Conservation (phyloP, 108 stramenopile genomes). For the Licmophora abbreviata region DNA sequence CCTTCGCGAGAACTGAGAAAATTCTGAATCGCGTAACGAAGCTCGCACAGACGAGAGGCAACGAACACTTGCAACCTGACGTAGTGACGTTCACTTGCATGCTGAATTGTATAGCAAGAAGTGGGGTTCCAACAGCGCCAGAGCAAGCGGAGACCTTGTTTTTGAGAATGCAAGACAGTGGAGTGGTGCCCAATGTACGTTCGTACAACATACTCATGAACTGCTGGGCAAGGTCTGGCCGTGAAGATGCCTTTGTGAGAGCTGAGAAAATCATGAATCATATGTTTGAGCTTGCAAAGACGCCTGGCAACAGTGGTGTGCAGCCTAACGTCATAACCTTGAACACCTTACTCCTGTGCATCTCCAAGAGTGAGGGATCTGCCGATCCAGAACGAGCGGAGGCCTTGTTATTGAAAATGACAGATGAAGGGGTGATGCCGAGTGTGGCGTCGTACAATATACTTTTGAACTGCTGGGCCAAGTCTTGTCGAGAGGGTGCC, state of each 20-base stretch:
- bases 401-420: slow-evolving; percentile 47
- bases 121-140: slow-evolving; percentile 10
- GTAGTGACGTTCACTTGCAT: slow-evolving; percentile 19
- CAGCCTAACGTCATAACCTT: slow-evolving; percentile 3
- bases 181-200: slow-evolving; percentile 4
- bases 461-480: slow-evolving; percentile 42
- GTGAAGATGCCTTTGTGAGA: slow-evolving; percentile 8
- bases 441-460: slow-evolving; percentile 50
- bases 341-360: slow-evolving; percentile 12
- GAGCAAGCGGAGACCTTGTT: slow-evolving; percentile 24
- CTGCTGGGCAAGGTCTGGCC: slow-evolving; percentile 12
- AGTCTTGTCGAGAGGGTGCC: slow-evolving; percentile 29
- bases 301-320: not conserved
- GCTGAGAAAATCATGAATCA: slow-evolving; percentile 11
- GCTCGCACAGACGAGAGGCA: not conserved
- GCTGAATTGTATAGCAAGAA: slow-evolving; percentile 25
- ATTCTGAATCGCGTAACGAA: slow-evolving; percentile 3
- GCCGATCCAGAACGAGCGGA: slow-evolving; percentile 33
- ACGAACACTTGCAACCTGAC: not conserved
- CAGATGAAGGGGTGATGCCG: slow-evolving; percentile 33
- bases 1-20: slow-evolving; percentile 5
- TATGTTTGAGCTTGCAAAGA: slow-evolving; percentile 5
- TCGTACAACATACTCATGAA: slow-evolving; percentile 9
- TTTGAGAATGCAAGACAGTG: not conserved
- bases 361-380: slow-evolving; percentile 33